phyloP scores from a whole-genome alignment of 106 monocot genomes.

The Ottelia alismoides region DNA sequence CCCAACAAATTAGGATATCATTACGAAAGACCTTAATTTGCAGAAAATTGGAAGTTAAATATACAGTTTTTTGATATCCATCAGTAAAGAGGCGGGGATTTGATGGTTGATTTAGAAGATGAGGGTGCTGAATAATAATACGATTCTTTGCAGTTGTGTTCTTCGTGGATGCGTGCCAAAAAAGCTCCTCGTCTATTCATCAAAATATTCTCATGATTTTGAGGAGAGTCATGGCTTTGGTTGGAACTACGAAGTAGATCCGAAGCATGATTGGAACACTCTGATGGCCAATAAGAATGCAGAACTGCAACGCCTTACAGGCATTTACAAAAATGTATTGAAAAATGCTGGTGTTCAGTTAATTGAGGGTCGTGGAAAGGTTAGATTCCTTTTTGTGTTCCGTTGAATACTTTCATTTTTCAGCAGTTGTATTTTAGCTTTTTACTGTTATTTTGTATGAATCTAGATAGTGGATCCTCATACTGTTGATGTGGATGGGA shows the following conservation, averaged over 20 bases:
- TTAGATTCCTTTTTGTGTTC: slow-evolving; percentile 9
- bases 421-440: background rate
- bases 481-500: slow-evolving; percentile 89
- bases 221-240: slow-evolving; percentile 98
- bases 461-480: slow-evolving; percentile 77
- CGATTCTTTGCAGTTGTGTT: slow-evolving; percentile 86
- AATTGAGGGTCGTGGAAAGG: slow-evolving; percentile 99
- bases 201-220: slow-evolving; percentile 92
- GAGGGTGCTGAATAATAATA: too few relatives aligned
- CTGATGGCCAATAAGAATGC: slow-evolving; percentile 96
- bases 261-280: slow-evolving; percentile 95
- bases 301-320: slow-evolving; percentile 79
- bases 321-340: slow-evolving; percentile 85
- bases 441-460: slow-evolving; percentile 1
- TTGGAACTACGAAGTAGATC: slow-evolving; percentile 84
- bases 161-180: slow-evolving; percentile 98
- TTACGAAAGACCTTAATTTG: too few relatives aligned
- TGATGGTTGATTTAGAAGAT: too few relatives aligned
- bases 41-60: too few relatives aligned
- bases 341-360: slow-evolving; percentile 75
- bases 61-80: too few relatives aligned
- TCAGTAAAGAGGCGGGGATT: too few relatives aligned
- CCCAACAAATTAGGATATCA: too few relatives aligned
- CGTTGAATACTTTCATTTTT: slow-evolving; percentile 72
- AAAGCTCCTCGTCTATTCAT: slow-evolving; percentile 87